Percentiles rank a stretch among this genome's conserved stretches.
Evolutionary conservation across 345 rosid species (phyloP).

Genomic region (Ricinus communis): DNA sequence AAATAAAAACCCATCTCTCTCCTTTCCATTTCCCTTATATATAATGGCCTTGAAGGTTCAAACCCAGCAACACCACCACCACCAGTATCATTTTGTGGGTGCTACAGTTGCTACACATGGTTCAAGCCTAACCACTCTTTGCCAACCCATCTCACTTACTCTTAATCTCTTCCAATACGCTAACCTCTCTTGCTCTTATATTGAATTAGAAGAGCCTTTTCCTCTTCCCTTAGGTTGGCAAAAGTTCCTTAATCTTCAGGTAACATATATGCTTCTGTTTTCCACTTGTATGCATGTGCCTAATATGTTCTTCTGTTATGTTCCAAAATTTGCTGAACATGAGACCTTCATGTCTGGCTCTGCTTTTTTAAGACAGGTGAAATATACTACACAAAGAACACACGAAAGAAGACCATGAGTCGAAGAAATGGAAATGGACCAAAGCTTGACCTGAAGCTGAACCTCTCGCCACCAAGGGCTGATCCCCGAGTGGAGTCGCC

Average conservation of each 20-base stretch:
- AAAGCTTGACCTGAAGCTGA: slow-evolving; percentile 87
- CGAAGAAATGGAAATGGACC: slow-evolving; percentile 58
- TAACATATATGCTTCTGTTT: not conserved
- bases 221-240: slow-evolving; percentile 24
- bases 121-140: slow-evolving; percentile 17
- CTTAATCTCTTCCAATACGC: slow-evolving; percentile 2
- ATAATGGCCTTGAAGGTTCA: slow-evolving; percentile 48
- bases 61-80: slow-evolving; percentile 28
- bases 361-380: slow-evolving; percentile 10
- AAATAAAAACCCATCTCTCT: slow-evolving; percentile 49
- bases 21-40: slow-evolving; percentile 35
- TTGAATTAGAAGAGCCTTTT: slow-evolving; percentile 23
- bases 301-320: not conserved
- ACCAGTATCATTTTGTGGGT: slow-evolving; percentile 11
- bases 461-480: slow-evolving; percentile 75
- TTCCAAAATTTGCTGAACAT: too few relatives aligned
- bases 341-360: too few relatives aligned
- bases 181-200: not conserved
- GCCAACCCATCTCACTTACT: slow-evolving; percentile 5
- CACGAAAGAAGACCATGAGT: slow-evolving; percentile 50
- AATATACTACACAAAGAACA: not conserved
- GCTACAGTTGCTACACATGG: not conserved
- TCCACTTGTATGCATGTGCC: not conserved
- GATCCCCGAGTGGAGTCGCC: slow-evolving; percentile 56
- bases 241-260: slow-evolving; percentile 17